Base-by-base conservation (phyloP, 129 eudicot species). In the Centrapalus pauciflorus region DNA sequence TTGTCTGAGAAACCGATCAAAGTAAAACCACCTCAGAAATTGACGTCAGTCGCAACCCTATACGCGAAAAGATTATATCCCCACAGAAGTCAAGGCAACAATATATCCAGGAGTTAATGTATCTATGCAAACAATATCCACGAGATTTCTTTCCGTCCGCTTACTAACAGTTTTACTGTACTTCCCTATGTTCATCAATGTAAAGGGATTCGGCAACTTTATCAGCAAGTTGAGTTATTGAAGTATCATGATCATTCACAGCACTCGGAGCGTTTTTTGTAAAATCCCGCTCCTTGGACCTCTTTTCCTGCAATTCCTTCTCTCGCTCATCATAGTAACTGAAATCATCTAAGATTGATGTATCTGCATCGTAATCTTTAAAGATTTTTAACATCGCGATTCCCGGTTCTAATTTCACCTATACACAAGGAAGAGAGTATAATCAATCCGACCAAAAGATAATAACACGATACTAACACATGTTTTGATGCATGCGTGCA, bases 401-500 rank as follows among this genome's bases (percentile, higher is more conserved):
- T 10, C 96, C 96, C 58, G 77, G 82, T 57, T 83, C 90, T 59
- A 76, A 78, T 71, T 89, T 89, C 80, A 89, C 96, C 96, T 89
- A n/a, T n/a, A 68, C 65, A 70, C 61, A 55, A 55, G 8, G 48
- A 55, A 41, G 19, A 34, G 29, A 40, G 21, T 25, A 55, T 21
- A 24, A 27, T 9, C 40, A 8, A 33, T 17, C 21, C 5, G 52
- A 13, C 24, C 10, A 16, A 32, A 61, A 13, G n/a, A n/a, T n/a
- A n/a, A n/a, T n/a, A n/a, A n/a, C n/a, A n/a, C n/a, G n/a, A n/a
- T n/a, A n/a, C n/a, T n/a, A n/a, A n/a, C n/a, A n/a, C n/a, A n/a
- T n/a, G n/a, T 21, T 19, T 28, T 16, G 12, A 65, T 19, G 17
- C 28, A 43, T 56, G 50, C 40, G 38, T 17, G 41, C 1, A 28